Conservation (phyloP, 768 basidiomycete genomes). For the Mycena venus region DNA sequence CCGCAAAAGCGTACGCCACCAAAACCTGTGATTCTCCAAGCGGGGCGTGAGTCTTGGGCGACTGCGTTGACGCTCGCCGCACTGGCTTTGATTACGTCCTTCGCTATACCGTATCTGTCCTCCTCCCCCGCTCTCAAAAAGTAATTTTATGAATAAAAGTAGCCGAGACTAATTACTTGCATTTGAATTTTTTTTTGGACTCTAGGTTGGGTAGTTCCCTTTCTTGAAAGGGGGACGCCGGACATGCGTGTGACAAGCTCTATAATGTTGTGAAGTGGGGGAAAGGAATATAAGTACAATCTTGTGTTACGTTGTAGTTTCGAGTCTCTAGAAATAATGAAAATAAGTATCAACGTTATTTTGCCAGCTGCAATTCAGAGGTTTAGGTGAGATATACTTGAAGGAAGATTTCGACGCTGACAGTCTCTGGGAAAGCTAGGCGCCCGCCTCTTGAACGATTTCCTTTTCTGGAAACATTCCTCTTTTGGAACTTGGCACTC, state of each 20-base stretch:
- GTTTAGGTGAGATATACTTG: too few relatives aligned
- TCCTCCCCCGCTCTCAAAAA: constrained; percentile 32
- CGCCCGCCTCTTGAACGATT: too few relatives aligned
- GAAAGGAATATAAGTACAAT: constrained; percentile 24
- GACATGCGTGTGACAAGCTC: background rate
- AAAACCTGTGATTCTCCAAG: constrained; percentile 35
- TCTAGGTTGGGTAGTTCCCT: constrained; percentile 37
- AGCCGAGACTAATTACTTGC: constrained; percentile 35
- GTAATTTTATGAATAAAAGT: constrained; percentile 37
- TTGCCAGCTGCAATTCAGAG: background rate
- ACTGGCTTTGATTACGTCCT: constrained; percentile 67
- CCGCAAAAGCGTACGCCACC: constrained; percentile 37
- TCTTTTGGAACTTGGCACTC: too few relatives aligned
- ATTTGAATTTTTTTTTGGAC: constrained; percentile 19
- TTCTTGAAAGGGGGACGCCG: constrained; percentile 16
- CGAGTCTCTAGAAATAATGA: background rate
- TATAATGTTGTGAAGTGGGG: constrained; percentile 2
- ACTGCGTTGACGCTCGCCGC: constrained; percentile 63
- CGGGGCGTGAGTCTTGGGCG: constrained; percentile 48
- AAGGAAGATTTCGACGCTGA: too few relatives aligned
- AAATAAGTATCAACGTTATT: background rate
- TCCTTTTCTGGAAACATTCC: too few relatives aligned
- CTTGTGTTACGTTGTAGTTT: constrained; percentile 8
- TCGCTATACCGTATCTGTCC: constrained; percentile 71
- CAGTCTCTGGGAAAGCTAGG: too few relatives aligned